Base-by-base conservation (phyloP, 2,329 filamentous ascomycete genomes). In the Chalaropsis thielavioides region DNA sequence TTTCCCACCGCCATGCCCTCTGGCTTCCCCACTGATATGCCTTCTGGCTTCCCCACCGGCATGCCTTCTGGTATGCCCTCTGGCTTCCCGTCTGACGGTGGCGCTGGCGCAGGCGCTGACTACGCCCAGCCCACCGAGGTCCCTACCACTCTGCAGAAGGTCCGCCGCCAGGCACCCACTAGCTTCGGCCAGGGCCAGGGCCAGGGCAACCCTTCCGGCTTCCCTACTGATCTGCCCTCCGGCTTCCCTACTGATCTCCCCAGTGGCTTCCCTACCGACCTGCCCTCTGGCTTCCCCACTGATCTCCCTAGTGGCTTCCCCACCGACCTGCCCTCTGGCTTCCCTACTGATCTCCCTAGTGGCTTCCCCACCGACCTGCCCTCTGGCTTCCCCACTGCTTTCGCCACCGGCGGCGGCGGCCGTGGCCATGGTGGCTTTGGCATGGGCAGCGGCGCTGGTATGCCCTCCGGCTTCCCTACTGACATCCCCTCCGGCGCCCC, bases 61-160 rank as follows among this genome's bases (percentile, higher is more conserved):
- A 19, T 54, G 17, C 49, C 49, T 5, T 22, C 49, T 13, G 49
- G 24, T 11, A 15, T 54, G 49, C 22, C 49, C 11, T 54, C 49
- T 1, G 49, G 49, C 15, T 54, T 31, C 24, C 49, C 49, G 10
- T 22, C 49, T 6, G 49, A 31, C 15, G 40, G 8, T 41, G 40
- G 40, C 40, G 8, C 40, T 1, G 40, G 15, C 8, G 8, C 8
- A n/a, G n/a, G n/a, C n/a, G n/a, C n/a, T n/a, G n/a, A n/a, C n/a
- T n/a, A n/a, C 11, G 41, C 41, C 17, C n/a, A 44, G 41, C 35
- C 43, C 24, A 63, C 27, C n/a, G 22, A 31, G 46, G 27, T 24
- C 27, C 61, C 35, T 49, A 64, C 65, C 59, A 63, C 65, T 17
- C 41, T 61, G 35, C 31, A 31, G 61, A 66, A 46, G 61, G 62